Conservation (phyloP, 1,139 yeast species). For the Saccharomyces pastorianus region DNA sequence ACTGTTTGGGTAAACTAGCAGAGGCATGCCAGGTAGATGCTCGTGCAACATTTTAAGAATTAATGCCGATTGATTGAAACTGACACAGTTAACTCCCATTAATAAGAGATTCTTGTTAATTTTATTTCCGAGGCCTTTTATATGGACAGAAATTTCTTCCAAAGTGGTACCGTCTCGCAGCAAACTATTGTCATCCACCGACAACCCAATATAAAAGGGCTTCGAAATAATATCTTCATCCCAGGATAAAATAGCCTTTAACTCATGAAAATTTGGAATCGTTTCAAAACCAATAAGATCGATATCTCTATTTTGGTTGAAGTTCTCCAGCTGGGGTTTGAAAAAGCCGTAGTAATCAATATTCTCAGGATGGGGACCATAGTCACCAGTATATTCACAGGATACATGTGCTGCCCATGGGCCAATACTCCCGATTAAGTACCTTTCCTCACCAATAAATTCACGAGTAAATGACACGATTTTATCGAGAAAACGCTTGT, state of each 20-base stretch:
- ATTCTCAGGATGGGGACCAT: conserved; percentile 18
- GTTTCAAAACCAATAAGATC: conserved; percentile 9
- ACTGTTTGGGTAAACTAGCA: conserved; percentile 27
- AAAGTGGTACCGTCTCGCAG: conserved; percentile 28
- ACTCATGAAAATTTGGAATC: conserved; percentile 25
- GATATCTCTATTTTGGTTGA: not conserved
- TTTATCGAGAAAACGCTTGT: conserved; percentile 21
- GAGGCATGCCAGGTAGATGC: conserved; percentile 17
- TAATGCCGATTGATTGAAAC: conserved; percentile 19
- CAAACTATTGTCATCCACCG: conserved; percentile 21
- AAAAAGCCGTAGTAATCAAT: conserved; percentile 23
- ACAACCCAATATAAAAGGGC: conserved; percentile 26
- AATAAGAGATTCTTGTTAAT: conserved; percentile 18
- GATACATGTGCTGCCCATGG: conserved; percentile 68
- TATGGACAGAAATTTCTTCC: conserved; percentile 15
- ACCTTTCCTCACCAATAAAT: conserved; percentile 27
- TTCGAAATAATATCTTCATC: conserved; percentile 17
- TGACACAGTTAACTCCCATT: conserved; percentile 26
- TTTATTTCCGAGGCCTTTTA: conserved; percentile 36
- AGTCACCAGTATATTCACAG: conserved; percentile 60
- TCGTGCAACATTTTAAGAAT: conserved; percentile 17
- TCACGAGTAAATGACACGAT: conserved; percentile 23
- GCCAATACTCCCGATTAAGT: conserved; percentile 59
- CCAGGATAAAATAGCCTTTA: conserved; percentile 25
- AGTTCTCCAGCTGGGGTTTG: conserved; percentile 20